Conservation (phyloP, 768 basidiomycete genomes). For the Mycena rosella region DNA sequence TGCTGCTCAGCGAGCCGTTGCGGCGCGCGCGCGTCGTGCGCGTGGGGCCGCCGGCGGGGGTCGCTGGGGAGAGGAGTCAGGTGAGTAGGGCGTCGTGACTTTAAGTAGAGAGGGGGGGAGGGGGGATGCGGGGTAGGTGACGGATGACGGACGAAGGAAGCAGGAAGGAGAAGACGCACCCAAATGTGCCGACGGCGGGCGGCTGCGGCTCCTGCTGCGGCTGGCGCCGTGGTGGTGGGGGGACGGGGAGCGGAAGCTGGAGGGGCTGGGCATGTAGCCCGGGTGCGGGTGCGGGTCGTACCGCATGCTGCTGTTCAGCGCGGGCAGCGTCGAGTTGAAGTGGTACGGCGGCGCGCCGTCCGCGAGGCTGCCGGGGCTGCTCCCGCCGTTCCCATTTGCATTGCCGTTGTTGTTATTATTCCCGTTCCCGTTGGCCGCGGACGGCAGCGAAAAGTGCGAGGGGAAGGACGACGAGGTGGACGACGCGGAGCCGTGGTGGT, state of each 20-base stretch:
- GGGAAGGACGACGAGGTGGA: conserved; percentile 46
- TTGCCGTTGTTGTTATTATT: not conserved
- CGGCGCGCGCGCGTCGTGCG: conserved; percentile 68
- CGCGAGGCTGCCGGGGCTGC: not conserved
- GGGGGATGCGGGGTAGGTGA: no score
- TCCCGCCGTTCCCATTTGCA: conserved; percentile 17
- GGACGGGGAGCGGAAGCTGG: conserved; percentile 47
- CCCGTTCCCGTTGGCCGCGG: conserved; percentile 5
- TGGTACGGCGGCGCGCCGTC: conserved; percentile 43
- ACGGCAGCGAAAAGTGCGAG: conserved; percentile 42
- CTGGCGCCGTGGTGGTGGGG: conserved; percentile 42
- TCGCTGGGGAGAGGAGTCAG: no score
- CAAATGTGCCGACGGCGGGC: not conserved
- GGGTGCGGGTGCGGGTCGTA: conserved; percentile 60
- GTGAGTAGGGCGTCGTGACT: no score
- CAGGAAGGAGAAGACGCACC: no score
- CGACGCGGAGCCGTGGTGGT: conserved; percentile 46
- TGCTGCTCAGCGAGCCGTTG: conserved; percentile 71
- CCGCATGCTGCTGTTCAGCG: conserved; percentile 65
- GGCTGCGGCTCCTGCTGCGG: conserved; percentile 29
- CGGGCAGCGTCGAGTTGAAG: conserved; percentile 65
- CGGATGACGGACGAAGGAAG: no score
- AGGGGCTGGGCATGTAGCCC: conserved; percentile 35
- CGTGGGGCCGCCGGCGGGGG: conserved; percentile 59
- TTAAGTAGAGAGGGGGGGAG: no score